Conservation (phyloP, 2,329 filamentous ascomycete species). For the Cadophora sp. region DNA sequence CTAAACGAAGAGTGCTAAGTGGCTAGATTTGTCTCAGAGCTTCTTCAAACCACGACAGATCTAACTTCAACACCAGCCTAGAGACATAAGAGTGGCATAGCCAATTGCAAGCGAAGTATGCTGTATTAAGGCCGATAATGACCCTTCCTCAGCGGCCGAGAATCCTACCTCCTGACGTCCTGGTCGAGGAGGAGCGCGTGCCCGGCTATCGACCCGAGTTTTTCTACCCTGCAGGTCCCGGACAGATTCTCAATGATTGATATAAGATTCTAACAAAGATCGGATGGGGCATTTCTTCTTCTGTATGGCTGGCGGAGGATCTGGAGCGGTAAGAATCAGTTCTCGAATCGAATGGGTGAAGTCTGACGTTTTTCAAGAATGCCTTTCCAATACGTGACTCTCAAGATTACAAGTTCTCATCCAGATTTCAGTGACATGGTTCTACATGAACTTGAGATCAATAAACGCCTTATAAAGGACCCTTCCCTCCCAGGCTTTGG, state of each 20-base stretch:
- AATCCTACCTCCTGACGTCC: conserved; percentile 21
- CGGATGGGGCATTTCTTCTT: conserved; percentile 24
- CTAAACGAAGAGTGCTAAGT: too few relatives aligned
- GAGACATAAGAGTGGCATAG: too few relatives aligned
- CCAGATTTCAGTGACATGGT: conserved; percentile 6
- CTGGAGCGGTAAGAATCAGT: conserved; percentile 16
- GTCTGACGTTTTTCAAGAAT: conserved; percentile 11
- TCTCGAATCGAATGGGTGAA: conserved; percentile 2
- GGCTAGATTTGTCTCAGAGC: too few relatives aligned
- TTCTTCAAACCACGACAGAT: too few relatives aligned
- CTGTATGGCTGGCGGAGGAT: conserved; percentile 28
- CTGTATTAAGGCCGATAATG: conserved; percentile 16
- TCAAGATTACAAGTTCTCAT: conserved; percentile 22
- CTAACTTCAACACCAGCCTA: too few relatives aligned
- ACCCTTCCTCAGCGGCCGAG: conserved; percentile 1
- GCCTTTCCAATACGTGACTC: conserved; percentile 18
- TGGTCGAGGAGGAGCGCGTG: conserved; percentile 23
- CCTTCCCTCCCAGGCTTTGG: conserved; percentile 21
- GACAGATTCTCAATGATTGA: conserved; percentile 18
- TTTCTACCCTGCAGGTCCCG: conserved; percentile 26
- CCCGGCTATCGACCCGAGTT: conserved; percentile 24
- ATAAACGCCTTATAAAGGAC: conserved; percentile 14
- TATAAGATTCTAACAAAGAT: conserved; percentile 27
- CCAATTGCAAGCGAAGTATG: background rate
- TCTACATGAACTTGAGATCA: conserved; percentile 22